A percentile compares a stretch with the other conserved stretches of the same genome.
phyloP scores from a whole-genome alignment of 2,329 filamentous ascomycete genomes.

The Fusarium citri region DNA sequence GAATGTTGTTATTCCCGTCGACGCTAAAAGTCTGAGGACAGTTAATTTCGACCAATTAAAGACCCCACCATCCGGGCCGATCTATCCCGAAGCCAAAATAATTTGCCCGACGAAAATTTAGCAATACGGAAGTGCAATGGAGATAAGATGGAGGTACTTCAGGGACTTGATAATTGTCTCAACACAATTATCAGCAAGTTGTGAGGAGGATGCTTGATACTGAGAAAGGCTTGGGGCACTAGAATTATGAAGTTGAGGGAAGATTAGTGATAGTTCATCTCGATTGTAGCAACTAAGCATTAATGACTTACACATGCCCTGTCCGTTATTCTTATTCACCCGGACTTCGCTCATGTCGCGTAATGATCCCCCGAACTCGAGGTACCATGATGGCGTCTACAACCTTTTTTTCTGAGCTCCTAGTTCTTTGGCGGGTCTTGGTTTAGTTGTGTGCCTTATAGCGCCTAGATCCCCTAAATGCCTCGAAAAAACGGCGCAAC shows the following conservation, averaged over 20 bases:
- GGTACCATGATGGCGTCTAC: conserved; percentile 37
- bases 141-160: conserved; percentile 34
- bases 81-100: conserved; percentile 31
- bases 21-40: background rate
- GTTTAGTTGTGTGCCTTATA: conserved; percentile 24
- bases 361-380: conserved; percentile 41
- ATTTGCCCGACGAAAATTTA: conserved; percentile 30
- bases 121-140: conserved; percentile 15
- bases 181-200: conserved; percentile 38
- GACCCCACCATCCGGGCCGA: conserved; percentile 27
- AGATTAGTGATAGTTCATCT: background rate
- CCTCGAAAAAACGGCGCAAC: background rate
- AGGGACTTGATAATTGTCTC: conserved; percentile 36
- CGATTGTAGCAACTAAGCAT: background rate
- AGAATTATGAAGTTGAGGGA: background rate
- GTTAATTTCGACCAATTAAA: conserved; percentile 10
- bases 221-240: background rate
- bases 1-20: conserved; percentile 6
- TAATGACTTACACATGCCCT: background rate
- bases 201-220: background rate
- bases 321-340: conserved; percentile 12
- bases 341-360: conserved; percentile 40
- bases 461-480: conserved; percentile 16
- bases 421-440: conserved; percentile 28
- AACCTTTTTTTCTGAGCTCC: conserved; percentile 29